Base-by-base conservation (phyloP, 306 rosid species). In the Begonia fuchsioides region DNA sequence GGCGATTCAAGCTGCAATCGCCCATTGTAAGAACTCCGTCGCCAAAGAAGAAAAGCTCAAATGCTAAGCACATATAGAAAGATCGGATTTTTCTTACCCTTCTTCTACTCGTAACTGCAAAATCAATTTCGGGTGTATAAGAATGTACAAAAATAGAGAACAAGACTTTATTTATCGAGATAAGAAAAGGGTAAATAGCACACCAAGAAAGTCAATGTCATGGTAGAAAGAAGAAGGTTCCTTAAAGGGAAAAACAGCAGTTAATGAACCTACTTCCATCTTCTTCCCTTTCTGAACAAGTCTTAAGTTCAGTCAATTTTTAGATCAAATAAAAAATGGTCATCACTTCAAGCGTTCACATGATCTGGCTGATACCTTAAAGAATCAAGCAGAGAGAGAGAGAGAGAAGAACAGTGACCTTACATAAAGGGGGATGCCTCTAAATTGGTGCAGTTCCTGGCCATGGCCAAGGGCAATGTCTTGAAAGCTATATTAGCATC, bases 1-100 rank as follows among this genome's bases (percentile, higher is more conserved):
- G 1, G 98, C 98, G 7, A 85, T 90, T 75, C 98, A 90, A 76
- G 92, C 95, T 55, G 98, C 98, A 19, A 92, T 92, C 71, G 94
- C 98, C 64, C 96, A 92, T 66, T 92, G 98, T 70, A 92, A 92
- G 79, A 85, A 73, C 54, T 92, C 98, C 49, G 71, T 73, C 61
- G 72, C 90, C 13, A 65, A 73, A 39, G 87, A 77, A 56, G 90
- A 83, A 15, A 72, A 67, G 57, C 61, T 64, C 73, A 68, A 61
- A 68, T 60, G 69, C 62, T 57, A 58, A 49, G 51, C 12, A 14
- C 12, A 6, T 54, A 12, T 35, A 49, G 10, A 50, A 17, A 15
- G 32, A 50, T 57, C 38, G 9, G 26, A 3, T 2, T 39, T 53
- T 56, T 64, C 43, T 45, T 15, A 32, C 51, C 17, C 43, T 44